Evolutionary conservation across 345 rosid species (phyloP), one percentile per base, ranked within the genome.

Genomic region (Nephelium lappaceum): DNA sequence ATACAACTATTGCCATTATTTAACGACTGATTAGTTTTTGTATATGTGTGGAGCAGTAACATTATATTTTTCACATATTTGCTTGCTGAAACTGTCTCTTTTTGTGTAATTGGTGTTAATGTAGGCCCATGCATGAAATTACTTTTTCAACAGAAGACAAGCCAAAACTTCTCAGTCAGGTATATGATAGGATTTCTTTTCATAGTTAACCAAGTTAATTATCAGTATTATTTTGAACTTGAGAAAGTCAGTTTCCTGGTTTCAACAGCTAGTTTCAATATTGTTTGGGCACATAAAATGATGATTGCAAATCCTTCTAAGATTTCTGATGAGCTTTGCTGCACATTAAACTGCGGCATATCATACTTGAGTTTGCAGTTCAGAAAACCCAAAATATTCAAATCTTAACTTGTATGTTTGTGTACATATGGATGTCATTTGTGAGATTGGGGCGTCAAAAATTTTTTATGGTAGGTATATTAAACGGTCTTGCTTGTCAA

Each of bases 91-190:
- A 25, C 38, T 71, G 45, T 78, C 60, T 80, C 47, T 64, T 74
- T 41, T 71, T 43, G 25, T 76, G 69, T 65, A 21, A 76, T 80
- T 81, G 71, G 36, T 76, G 66, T 60, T 84, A 85, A 69, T 84
- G 83, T 74, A 96, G 99, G 90, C 93, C 98, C 78, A 85, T 96
- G 97, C 99, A 96, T 83, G 99, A 96, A 86, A 88, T 96, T 43
- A 93, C 99, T 11, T 93, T 93, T 80, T 91, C 97, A 70, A 83
- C 97, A 11, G 91, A 90, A 66, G 97, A 96, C 93, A 96, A 91
- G 86, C 99, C 97, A 81, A 93, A 91, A 79, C 99, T 93, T 83
- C 94, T 96, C 66, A 92, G 95, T 89, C 97, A 92, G 98, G 99
- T 92, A 84, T 74, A 47, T 58, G 38, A 79, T 80, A n/a, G n/a